Base-by-base conservation (phyloP, 768 basidiomycete genomes). In the Tulasnella sp. region DNA sequence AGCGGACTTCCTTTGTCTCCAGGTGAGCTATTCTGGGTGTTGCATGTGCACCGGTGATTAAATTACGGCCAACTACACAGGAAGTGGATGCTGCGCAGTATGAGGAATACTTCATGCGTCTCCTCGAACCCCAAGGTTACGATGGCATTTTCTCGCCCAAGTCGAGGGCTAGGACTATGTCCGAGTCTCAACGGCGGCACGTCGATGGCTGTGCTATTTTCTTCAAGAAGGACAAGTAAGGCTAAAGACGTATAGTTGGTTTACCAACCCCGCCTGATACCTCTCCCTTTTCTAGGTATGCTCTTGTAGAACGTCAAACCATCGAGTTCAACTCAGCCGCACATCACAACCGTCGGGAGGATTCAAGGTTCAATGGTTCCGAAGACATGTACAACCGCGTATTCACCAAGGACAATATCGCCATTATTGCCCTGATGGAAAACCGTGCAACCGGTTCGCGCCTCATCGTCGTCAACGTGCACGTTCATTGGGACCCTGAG, bases 321-420 rank as follows among this genome's bases (percentile, higher is more conserved):
- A 87, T 99, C 81, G 97, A 99, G 83, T 99, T 96, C 85, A 93
- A 91, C 81, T 76, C 75, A 22, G 64, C 75, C 15, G 31, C 73
- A 6, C 31, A 74, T 36, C 54, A 42, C 71, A 72, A 73, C 49
- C 37, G 34, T 37, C 52, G 54, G 11, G 49, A 74, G 15, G 73
- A 74, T 58, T 38, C 45, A 8, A 74, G 54, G 31, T 54, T 25
- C 92, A 98, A 89, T 93, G 94, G 80, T 90, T 97, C 95, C 22
- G 96, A 99, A 81, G 97, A 98, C 85, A 96, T 99, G 96, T 99
- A 98, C 88, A 98, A 98, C 81, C 94, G 97, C 39, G 95, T 99
- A 74, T 88, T 98, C 79, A 92, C 92, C 78, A 93, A 94, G 82
- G 97, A 99, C 83, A 90, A 98, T 81, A 93, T 99, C 79, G 95